Evolutionary conservation across 2,329 filamentous ascomycete genomes (phyloP).

Genomic region (Cladorrhinum sp.): DNA sequence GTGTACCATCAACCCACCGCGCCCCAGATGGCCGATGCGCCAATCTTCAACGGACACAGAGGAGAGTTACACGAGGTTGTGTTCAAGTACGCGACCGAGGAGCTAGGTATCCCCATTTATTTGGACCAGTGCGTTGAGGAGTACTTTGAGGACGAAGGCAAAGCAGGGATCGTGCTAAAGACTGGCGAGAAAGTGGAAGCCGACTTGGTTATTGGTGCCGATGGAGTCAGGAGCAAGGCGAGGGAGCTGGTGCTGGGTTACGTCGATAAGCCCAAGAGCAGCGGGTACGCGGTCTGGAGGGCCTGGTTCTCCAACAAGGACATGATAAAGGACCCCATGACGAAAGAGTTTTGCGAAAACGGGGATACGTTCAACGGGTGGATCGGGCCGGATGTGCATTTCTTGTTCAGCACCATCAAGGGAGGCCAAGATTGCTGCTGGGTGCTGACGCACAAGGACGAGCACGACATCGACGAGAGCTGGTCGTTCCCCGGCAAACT

Average conservation of each 20-base stretch:
- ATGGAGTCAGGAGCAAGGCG: constrained; percentile 54
- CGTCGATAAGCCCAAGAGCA: constrained; percentile 50
- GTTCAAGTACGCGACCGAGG: constrained; percentile 55
- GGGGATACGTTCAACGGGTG: constrained; percentile 59
- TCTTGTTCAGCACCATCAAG: constrained; percentile 57
- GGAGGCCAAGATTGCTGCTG: constrained; percentile 54
- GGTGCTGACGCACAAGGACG: constrained; percentile 56
- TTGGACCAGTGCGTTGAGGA: constrained; percentile 49
- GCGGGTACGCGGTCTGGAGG: constrained; percentile 51
- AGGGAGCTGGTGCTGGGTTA: constrained; percentile 50
- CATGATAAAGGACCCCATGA: constrained; percentile 50
- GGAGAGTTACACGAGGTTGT: constrained; percentile 59
- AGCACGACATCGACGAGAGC: constrained; percentile 53
- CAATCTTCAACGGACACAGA: constrained; percentile 58
- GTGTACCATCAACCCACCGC: constrained; percentile 54
- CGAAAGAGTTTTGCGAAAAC: constrained; percentile 52
- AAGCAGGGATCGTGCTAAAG: constrained; percentile 51
- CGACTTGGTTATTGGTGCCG: constrained; percentile 53
- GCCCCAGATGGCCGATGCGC: constrained; percentile 43
- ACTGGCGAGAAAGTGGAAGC: constrained; percentile 45
- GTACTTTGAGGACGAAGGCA: constrained; percentile 52
- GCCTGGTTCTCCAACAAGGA: constrained; percentile 53
- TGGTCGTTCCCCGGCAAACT: constrained; percentile 53
- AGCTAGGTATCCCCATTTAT: constrained; percentile 54
- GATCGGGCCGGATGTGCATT: constrained; percentile 57